Evolutionary conservation across 163 green algal species (phyloP).

Genomic region (Scenedesmus sp.): DNA sequence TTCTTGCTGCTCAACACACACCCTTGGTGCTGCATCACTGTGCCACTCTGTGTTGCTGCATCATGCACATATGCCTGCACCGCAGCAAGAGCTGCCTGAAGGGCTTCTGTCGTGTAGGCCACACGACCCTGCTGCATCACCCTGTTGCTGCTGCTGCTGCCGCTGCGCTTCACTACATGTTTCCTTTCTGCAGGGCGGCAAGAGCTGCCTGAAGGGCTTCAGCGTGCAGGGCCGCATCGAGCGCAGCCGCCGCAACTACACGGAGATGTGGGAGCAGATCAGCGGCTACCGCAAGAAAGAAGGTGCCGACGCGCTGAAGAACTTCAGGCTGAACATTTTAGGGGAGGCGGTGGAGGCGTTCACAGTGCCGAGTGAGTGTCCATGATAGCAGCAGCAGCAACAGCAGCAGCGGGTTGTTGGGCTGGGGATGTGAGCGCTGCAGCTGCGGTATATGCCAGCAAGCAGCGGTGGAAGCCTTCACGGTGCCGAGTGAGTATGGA

Average conservation of each 20-base stretch:
- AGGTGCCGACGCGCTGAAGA: constrained; percentile 9
- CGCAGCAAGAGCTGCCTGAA: no score
- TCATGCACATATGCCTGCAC: no score
- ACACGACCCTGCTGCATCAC: background rate
- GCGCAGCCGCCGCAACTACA: constrained; percentile 54
- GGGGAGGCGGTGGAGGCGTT: constrained; percentile 55
- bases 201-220: constrained; percentile 49
- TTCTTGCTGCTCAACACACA: no score
- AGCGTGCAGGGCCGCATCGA: constrained; percentile 54
- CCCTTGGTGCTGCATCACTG: no score
- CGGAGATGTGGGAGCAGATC: constrained; percentile 56
- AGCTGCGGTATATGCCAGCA: background rate
- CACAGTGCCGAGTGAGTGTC: constrained; percentile 38
- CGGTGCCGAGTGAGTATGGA: background rate
- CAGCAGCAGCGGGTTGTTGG: background rate
- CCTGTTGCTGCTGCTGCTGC: constrained; percentile 1
- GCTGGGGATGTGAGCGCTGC: background rate
- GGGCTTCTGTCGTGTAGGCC: no score
- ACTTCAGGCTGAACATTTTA: constrained; percentile 56
- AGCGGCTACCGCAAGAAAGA: constrained; percentile 29
- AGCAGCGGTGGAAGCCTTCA: background rate
- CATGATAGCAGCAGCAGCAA: background rate
- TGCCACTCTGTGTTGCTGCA: no score
- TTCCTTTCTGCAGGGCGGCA: constrained; percentile 27
- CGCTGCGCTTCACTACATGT: background rate